Evolutionary conservation across 1,284 basidiomycete species (phyloP).

Genomic region (Cerioporus squamosus): DNA sequence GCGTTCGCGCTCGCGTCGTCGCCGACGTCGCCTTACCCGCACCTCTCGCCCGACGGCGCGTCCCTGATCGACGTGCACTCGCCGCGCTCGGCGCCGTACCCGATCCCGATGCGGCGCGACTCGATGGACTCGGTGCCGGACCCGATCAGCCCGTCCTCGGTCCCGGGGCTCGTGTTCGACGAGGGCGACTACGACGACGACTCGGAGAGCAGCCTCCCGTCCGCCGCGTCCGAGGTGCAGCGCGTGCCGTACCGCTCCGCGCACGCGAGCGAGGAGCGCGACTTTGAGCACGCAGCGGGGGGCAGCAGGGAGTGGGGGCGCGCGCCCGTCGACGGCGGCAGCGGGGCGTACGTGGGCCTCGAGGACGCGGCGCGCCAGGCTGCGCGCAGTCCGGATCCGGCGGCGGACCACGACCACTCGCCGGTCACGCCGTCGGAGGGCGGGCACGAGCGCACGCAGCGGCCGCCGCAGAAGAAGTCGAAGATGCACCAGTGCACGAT

Average conservation of each 20-base stretch:
- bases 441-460: slow-evolving; percentile 28
- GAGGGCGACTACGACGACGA: slow-evolving; percentile 37
- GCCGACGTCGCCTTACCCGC: slow-evolving; percentile 11
- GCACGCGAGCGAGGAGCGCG: slow-evolving; percentile 10
- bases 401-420: slow-evolving; percentile 8
- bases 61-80: slow-evolving; percentile 25
- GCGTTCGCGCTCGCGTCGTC: slow-evolving; percentile 9
- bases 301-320: slow-evolving; percentile 20
- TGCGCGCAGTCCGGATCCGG: slow-evolving; percentile 16
- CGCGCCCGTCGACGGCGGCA: slow-evolving; percentile 13
- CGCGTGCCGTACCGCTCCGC: slow-evolving; percentile 22
- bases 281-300: slow-evolving; percentile 4
- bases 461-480: slow-evolving; percentile 43
- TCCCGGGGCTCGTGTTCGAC: slow-evolving; percentile 37
- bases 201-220: slow-evolving; percentile 35
- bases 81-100: slow-evolving; percentile 21
- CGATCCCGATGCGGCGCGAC: slow-evolving; percentile 24
- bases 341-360: slow-evolving; percentile 6
- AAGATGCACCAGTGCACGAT: slow-evolving; percentile 59
- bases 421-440: slow-evolving; percentile 20
- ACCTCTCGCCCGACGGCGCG: slow-evolving; percentile 13
- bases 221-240: slow-evolving; percentile 33
- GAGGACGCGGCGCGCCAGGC: not conserved
- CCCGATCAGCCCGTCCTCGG: slow-evolving; percentile 36
- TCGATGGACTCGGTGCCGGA: slow-evolving; percentile 30